phyloP scores from a whole-genome alignment of 768 basidiomycete species.

The Cystobasidium tubakii region DNA sequence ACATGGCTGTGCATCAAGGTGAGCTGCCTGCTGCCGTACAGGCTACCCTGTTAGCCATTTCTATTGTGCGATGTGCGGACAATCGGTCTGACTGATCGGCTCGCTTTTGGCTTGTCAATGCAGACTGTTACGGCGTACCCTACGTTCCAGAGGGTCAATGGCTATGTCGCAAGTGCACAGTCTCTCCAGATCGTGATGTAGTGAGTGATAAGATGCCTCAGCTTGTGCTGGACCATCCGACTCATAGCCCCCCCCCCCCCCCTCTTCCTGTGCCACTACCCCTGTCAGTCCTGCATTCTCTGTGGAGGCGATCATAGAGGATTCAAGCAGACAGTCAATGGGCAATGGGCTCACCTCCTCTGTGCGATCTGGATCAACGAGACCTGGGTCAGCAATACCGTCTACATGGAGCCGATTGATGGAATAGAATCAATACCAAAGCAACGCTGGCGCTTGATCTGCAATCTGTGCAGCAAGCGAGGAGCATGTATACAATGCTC shows the following conservation, averaged over 20 bases:
- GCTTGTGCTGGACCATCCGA: background rate
- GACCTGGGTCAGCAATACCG: conserved; percentile 81
- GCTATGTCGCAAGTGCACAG: conserved; percentile 96
- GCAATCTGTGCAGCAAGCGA: conserved; percentile 59
- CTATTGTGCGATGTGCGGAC: background rate
- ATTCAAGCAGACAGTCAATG: conserved; percentile 89
- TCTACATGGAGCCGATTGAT: conserved; percentile 97
- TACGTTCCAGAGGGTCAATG: conserved; percentile 99
- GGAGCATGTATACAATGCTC: conserved; percentile 97
- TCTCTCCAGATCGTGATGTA: conserved; percentile 92
- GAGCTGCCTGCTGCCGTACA: conserved; percentile 40
- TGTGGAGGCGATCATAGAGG: conserved; percentile 97
- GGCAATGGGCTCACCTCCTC: conserved; percentile 90
- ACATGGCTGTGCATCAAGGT: conserved; percentile 99
- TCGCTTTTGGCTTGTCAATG: background rate
- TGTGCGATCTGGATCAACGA: conserved; percentile 98
- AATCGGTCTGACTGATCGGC: background rate
- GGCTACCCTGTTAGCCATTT: background rate
- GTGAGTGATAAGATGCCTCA: conserved; percentile 60
- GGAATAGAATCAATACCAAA: conserved; percentile 81
- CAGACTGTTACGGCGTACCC: conserved; percentile 94
- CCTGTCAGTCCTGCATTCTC: conserved; percentile 77
- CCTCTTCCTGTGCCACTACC: background rate
- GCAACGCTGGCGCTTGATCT: conserved; percentile 81
- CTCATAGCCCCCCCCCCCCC: background rate